Conservation (phyloP, 2,329 filamentous ascomycete genomes). For the Penicillium olsonii region DNA sequence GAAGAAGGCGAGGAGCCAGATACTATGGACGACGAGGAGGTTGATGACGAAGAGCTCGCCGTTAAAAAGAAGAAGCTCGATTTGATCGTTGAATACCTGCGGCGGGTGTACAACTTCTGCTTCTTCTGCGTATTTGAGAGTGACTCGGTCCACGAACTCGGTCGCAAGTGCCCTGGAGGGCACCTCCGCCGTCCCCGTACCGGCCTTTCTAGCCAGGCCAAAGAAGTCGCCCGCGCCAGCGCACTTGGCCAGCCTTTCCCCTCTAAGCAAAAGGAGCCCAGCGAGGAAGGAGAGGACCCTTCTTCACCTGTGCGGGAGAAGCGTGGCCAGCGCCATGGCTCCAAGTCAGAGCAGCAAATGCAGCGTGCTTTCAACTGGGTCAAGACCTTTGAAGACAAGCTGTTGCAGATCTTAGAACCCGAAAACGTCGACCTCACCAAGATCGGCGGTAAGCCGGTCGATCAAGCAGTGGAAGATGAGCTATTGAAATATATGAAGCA, state of each 20-base stretch:
- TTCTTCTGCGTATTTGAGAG: conserved; percentile 99
- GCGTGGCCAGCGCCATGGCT: conserved; percentile 68
- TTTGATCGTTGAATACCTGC: conserved; percentile 91
- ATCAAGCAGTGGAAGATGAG: conserved; percentile 86
- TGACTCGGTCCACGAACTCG: conserved; percentile 93
- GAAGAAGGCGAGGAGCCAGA: conserved; percentile 82
- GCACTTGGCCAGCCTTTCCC: conserved; percentile 82
- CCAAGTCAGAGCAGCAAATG: conserved; percentile 86
- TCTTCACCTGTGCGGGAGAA: conserved; percentile 69
- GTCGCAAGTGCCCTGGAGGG: conserved; percentile 94
- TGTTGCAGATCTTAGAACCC: conserved; percentile 88
- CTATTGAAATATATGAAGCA: conserved; percentile 87
- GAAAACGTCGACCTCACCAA: conserved; percentile 85
- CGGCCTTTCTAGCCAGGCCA: conserved; percentile 79
- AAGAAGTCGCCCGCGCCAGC: conserved; percentile 81
- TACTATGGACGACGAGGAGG: conserved; percentile 66
- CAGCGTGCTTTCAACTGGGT: conserved; percentile 98
- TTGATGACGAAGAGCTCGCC: conserved; percentile 85
- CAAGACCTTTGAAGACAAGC: conserved; percentile 96
- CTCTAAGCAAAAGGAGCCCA: conserved; percentile 70
- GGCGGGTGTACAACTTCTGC: conserved; percentile 97
- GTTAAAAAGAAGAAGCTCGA: conserved; percentile 97
- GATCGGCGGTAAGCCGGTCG: conserved; percentile 81
- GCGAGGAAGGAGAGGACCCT: conserved; percentile 64
- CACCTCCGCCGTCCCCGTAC: conserved; percentile 88